Evolutionary conservation across 495 filamentous ascomycete genomes (phyloP).

Genomic region (Hypoxylon fuscum): DNA sequence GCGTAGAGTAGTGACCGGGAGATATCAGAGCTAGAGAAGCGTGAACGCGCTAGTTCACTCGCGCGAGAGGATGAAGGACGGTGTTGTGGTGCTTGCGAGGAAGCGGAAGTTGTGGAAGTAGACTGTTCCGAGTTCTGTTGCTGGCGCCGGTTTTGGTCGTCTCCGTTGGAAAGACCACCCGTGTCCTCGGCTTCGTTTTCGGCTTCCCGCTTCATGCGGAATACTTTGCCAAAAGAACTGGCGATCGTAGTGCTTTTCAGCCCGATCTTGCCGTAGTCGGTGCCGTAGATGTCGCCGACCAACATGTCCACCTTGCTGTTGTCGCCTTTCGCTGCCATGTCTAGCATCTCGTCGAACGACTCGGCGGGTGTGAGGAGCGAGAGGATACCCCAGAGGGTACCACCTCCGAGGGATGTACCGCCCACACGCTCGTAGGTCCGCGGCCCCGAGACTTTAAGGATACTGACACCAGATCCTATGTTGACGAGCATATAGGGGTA

Average conservation of each 20-base stretch:
- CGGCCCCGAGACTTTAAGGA: conserved; percentile 95
- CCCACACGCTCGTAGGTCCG: conserved; percentile 87
- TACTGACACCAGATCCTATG: conserved; percentile 98
- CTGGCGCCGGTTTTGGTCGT: conserved; percentile 43
- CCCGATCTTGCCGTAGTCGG: conserved; percentile 93
- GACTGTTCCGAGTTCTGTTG: conserved; percentile 25
- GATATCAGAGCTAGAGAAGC: conserved; percentile 60
- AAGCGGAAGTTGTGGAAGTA: conserved; percentile 2
- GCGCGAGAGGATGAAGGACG: conserved; percentile 24
- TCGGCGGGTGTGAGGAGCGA: conserved; percentile 88
- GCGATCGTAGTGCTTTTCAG: conserved; percentile 94
- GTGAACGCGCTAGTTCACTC: conserved; percentile 34
- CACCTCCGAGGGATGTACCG: conserved; percentile 92
- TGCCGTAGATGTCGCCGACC: conserved; percentile 97
- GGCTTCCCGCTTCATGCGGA: conserved; percentile 79
- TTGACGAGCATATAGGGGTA: conserved; percentile 98
- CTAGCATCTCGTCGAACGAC: conserved; percentile 94
- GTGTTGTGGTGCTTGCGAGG: conserved; percentile 20
- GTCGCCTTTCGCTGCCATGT: conserved; percentile 91
- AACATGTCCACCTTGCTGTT: conserved; percentile 95
- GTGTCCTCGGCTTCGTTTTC: conserved; percentile 82
- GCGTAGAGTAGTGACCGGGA: conserved; percentile 79
- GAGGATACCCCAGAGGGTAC: conserved; percentile 94
- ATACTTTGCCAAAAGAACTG: conserved; percentile 95
- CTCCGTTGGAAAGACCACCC: conserved; percentile 66